Evolutionary conservation across 805 yeast species (phyloP).

Genomic region (Starmera caribaea): DNA sequence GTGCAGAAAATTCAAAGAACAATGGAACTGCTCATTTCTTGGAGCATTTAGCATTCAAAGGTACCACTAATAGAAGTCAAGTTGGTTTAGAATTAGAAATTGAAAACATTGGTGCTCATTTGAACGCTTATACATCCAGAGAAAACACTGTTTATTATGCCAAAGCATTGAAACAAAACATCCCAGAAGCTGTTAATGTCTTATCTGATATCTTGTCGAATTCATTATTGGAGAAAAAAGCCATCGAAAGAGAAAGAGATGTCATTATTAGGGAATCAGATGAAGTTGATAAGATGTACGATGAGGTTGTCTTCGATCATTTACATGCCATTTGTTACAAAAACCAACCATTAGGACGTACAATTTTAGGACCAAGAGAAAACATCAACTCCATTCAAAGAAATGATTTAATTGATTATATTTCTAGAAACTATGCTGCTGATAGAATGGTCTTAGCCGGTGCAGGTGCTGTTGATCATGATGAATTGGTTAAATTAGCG

Average conservation of each 20-base stretch:
- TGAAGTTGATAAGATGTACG: conserved; percentile 97
- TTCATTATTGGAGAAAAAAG: conserved; percentile 70
- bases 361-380: conserved; percentile 89
- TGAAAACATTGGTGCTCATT: conserved; percentile 93
- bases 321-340: conserved; percentile 86
- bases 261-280: conserved; percentile 95
- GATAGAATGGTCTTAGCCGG: conserved; percentile 98
- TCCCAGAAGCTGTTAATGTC: conserved; percentile 80
- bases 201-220: conserved; percentile 82
- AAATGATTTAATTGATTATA: conserved; percentile 69
- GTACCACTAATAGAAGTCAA: conserved; percentile 77
- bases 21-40: conserved; percentile 97
- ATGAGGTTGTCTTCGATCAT: conserved; percentile 96
- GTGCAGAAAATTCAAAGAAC: conserved; percentile 78
- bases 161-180: conserved; percentile 70
- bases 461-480: conserved; percentile 89
- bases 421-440: conserved; percentile 80
- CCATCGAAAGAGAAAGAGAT: conserved; percentile 92
- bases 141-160: conserved; percentile 97
- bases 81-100: conserved; percentile 81
- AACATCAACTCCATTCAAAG: conserved; percentile 75
- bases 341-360: conserved; percentile 90
- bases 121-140: conserved; percentile 97
- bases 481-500: conserved; percentile 69
- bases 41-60: conserved; percentile 95